phyloP scores from a whole-genome alignment of 768 basidiomycete species.

The Austroboletus eburneus region DNA sequence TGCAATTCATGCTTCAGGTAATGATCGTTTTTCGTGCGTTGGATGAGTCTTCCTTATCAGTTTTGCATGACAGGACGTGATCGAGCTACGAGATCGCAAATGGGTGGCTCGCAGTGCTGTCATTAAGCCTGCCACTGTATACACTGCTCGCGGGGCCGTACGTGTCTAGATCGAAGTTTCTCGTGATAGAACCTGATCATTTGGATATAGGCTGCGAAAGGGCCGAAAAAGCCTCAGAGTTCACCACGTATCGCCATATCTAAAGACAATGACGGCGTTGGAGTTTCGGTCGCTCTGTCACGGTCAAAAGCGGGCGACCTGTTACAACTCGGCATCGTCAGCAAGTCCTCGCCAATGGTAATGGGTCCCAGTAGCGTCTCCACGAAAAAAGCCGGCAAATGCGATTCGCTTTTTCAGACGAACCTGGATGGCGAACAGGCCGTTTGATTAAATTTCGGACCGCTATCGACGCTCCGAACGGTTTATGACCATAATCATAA shows the following conservation, averaged over 20 bases:
- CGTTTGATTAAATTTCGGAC: no score
- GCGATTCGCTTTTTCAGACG: slow-evolving; percentile 75
- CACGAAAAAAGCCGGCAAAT: slow-evolving; percentile 64
- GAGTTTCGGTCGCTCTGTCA: slow-evolving; percentile 42
- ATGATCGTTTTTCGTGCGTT: slow-evolving; percentile 20
- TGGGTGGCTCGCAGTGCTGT: slow-evolving; percentile 74
- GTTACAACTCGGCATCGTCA: slow-evolving; percentile 86
- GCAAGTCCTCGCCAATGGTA: slow-evolving; percentile 59
- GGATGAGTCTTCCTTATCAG: slow-evolving; percentile 1
- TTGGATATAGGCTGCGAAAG: slow-evolving; percentile 63
- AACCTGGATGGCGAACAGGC: no score
- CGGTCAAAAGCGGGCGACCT: slow-evolving; percentile 81
- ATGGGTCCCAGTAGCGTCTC: slow-evolving; percentile 89
- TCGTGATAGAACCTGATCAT: slow-evolving; percentile 4
- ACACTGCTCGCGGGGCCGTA: slow-evolving; percentile 84
- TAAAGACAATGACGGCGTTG: no score
- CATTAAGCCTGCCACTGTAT: slow-evolving; percentile 81
- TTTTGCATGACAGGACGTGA: slow-evolving; percentile 67
- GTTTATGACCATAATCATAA: no score
- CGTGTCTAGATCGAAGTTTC: slow-evolving; percentile 27
- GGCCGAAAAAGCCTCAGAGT: slow-evolving; percentile 55
- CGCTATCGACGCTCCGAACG: no score
- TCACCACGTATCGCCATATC: slow-evolving; percentile 74
- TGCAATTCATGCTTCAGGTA: slow-evolving; percentile 96
- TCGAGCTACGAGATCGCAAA: slow-evolving; percentile 80